A percentile compares a stretch with the other conserved stretches of the same genome.
Conservation (phyloP, 163 green algal genomes). For the Trebouxiophyceae sp. region DNA sequence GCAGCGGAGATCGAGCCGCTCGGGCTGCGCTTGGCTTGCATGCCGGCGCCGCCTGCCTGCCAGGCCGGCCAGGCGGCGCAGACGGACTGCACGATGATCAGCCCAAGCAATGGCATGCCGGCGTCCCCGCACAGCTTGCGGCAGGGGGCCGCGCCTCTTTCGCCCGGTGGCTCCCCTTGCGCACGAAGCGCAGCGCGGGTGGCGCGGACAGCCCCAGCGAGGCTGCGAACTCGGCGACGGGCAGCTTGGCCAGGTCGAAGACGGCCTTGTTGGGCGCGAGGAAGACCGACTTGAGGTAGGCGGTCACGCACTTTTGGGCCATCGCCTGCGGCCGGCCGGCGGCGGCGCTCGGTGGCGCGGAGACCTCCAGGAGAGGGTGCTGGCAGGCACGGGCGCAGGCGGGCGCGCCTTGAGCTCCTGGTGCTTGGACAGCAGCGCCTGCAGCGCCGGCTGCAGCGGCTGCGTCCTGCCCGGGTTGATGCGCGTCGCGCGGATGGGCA, state of each 20-base stretch:
- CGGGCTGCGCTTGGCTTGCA: too few species aligned
- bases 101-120: too few species aligned
- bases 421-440: constrained; percentile 84
- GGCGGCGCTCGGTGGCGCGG: background rate
- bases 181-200: constrained; percentile 80
- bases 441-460: constrained; percentile 58
- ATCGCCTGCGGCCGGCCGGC: constrained; percentile 46
- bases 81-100: too few species aligned
- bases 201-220: constrained; percentile 75
- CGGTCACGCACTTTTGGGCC: constrained; percentile 72
- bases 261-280: constrained; percentile 80
- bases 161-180: background rate
- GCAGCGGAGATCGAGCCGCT: too few species aligned
- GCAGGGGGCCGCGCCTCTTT: background rate
- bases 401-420: constrained; percentile 66
- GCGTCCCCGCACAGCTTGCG: too few species aligned
- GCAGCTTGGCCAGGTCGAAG: constrained; percentile 77
- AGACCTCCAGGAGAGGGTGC: background rate
- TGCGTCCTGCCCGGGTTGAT: constrained; percentile 78
- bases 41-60: too few species aligned
- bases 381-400: background rate
- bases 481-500: constrained; percentile 62
- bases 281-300: constrained; percentile 85
- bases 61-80: too few species aligned
- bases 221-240: constrained; percentile 67